phyloP scores from a whole-genome alignment of 768 basidiomycete species.

The Candolleomyces eurysporus region DNA sequence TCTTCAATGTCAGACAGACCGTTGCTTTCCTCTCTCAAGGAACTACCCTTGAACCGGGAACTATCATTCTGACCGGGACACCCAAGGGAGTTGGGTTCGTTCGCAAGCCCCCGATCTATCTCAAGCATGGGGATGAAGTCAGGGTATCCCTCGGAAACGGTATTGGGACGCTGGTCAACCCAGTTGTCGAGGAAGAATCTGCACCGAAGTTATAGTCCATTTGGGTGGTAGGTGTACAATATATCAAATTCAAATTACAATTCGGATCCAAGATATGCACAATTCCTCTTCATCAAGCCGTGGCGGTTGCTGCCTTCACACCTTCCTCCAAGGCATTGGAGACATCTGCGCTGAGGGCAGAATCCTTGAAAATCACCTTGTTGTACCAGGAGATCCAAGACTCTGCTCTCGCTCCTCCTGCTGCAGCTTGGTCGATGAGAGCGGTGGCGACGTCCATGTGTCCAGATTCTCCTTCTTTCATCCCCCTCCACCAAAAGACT shows the following conservation, averaged over 20 bases:
- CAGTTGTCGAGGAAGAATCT: slow-evolving; percentile 64
- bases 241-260: background rate
- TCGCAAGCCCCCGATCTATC: slow-evolving; percentile 63
- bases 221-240: background rate
- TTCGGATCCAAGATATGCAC: too few relatives aligned
- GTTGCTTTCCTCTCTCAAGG: slow-evolving; percentile 81
- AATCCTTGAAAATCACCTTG: background rate
- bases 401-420: slow-evolving; percentile 9
- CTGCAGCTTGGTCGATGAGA: slow-evolving; percentile 4
- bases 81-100: slow-evolving; percentile 83
- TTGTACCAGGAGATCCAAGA: slow-evolving; percentile 5
- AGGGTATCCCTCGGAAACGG: slow-evolving; percentile 67
- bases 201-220: background rate
- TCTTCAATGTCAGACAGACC: slow-evolving; percentile 77
- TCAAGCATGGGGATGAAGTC: slow-evolving; percentile 75
- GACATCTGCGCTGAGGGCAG: background rate
- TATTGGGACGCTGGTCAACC: slow-evolving; percentile 77
- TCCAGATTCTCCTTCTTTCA: background rate
- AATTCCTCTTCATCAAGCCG: background rate
- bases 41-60: slow-evolving; percentile 79
- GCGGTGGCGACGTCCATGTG: slow-evolving; percentile 7
- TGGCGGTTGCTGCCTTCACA: background rate
- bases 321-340: background rate
- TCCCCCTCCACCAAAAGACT: slow-evolving; percentile 16
- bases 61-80: slow-evolving; percentile 80